Percentiles rank a stretch among this genome's conserved stretches.
Conservation (phyloP, 2,329 filamentous ascomycete genomes). For the Botrytis fragariae region DNA sequence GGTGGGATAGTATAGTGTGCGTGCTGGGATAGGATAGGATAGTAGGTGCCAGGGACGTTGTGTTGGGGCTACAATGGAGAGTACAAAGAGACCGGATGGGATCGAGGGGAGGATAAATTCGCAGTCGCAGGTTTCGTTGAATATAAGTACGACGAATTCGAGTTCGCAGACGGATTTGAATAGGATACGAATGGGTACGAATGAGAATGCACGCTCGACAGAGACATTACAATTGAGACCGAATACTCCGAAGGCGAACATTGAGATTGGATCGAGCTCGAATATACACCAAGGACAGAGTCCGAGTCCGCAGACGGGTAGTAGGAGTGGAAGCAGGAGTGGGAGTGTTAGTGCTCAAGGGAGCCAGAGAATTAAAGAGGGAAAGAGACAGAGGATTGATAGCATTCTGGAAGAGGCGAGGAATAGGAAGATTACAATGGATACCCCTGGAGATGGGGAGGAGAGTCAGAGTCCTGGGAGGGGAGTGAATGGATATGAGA, state of each 20-base stretch:
- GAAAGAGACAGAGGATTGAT: conserved; percentile 25
- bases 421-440: conserved; percentile 23
- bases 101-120: neutral
- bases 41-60: neutral
- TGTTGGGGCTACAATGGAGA: neutral
- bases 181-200: neutral
- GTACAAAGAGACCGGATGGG: neutral
- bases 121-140: neutral
- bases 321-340: neutral
- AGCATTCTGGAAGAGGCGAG: conserved; percentile 32
- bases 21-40: neutral
- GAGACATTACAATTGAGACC: neutral
- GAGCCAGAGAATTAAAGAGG: neutral
- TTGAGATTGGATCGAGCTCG: neutral
- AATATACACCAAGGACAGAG: neutral
- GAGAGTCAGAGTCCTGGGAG: neutral
- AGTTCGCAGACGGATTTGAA: neutral
- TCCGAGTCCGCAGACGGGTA: neutral
- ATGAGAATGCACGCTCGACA: neutral
- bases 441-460: neutral
- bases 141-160: neutral
- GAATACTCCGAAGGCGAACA: neutral
- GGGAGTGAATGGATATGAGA: neutral
- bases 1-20: neutral
- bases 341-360: neutral